Base-by-base conservation (phyloP, 495 filamentous ascomycete species). In the Xylaria scruposa region DNA sequence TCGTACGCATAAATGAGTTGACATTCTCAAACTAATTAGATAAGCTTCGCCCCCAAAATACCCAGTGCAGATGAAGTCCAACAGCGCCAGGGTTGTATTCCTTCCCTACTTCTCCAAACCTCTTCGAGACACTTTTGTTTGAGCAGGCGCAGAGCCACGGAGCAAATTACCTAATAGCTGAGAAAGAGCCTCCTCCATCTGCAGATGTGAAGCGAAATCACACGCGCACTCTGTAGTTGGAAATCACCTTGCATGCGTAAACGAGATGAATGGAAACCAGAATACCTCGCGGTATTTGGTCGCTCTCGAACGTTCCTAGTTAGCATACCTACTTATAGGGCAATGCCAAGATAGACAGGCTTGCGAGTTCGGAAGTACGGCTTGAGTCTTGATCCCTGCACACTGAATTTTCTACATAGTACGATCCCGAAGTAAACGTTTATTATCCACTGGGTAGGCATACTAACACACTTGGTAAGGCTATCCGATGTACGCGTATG, bases 41-140 rank as follows among this genome's bases (percentile, higher is more conserved):
- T 42, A 42, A 60, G 58, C 58, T 38, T 60, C 33, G 58, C 33
- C 58, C 17, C 33, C 26, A 60, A 60, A 10, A 60, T 60, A 38
- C 58, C 56, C 31, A 60, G 56, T 21, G 58, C 58, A 40, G 58
- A 60, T 60, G 58, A 38, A 44, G n/a, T 38, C 38, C 38, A 63
- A 44, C 12, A 44, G 31, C 49, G 13, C 40, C 10, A 19, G 62
- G 62, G 26, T 47, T 49, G 3, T 1, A 65, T 29, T 65, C 62
- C 42, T 65, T 49, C 42, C 26, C 33, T 2, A 21, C 58, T 40
- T 60, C 31, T 38, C 58, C 33, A 60, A 60, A 60, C 63, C 53
- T 21, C 31, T 24, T 67, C 19, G 46, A 44, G 46, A 67, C 63
- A 53, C 24, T 33, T 0, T 31, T 26, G 24, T 46, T 64, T 64